A percentile compares a stretch with the other conserved stretches of the same genome.
phyloP scores from a whole-genome alignment of 2,329 filamentous ascomycete genomes.

The Xylariaceae sp. region DNA sequence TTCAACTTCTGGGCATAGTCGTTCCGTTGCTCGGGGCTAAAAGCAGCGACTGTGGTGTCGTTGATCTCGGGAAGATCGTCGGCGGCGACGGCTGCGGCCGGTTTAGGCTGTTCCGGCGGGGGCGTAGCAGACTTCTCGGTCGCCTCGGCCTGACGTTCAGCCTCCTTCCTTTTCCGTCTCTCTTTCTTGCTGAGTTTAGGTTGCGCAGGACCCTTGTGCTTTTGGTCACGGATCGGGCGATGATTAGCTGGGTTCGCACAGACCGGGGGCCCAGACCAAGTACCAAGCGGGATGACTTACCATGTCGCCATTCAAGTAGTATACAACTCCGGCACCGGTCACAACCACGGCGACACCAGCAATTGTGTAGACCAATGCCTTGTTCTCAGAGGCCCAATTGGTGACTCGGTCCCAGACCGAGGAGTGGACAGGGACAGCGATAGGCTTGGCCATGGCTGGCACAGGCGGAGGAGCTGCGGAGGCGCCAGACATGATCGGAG shows the following conservation, averaged over 20 bases:
- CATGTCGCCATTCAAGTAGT: constrained; percentile 67
- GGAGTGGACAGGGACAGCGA: constrained; percentile 49
- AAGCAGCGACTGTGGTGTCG: constrained; percentile 48
- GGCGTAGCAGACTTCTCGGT: constrained; percentile 33
- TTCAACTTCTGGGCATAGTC: constrained; percentile 88
- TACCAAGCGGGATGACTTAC: constrained; percentile 36
- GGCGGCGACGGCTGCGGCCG: constrained; percentile 49
- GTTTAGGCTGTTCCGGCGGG: constrained; percentile 41
- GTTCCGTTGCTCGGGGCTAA: constrained; percentile 65
- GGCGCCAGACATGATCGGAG: constrained; percentile 31
- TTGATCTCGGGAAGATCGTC: constrained; percentile 66
- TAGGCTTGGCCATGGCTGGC: constrained; percentile 39
- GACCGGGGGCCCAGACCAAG: background rate
- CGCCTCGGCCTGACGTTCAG: constrained; percentile 52
- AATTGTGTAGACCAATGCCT: constrained; percentile 91
- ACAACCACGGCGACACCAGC: constrained; percentile 90
- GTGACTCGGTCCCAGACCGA: constrained; percentile 83
- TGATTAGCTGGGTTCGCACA: constrained; percentile 8
- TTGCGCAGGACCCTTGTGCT: constrained; percentile 40
- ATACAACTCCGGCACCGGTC: constrained; percentile 84
- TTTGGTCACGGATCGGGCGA: constrained; percentile 29
- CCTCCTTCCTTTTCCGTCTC: constrained; percentile 79
- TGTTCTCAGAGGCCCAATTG: constrained; percentile 91
- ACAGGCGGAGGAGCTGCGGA: constrained; percentile 43
- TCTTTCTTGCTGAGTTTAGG: constrained; percentile 87